These are phyloP conservation scores for Hansenula lynferdii DNA, from an alignment of 1,139 yeast species.

Conservation along the genomic window DNA sequence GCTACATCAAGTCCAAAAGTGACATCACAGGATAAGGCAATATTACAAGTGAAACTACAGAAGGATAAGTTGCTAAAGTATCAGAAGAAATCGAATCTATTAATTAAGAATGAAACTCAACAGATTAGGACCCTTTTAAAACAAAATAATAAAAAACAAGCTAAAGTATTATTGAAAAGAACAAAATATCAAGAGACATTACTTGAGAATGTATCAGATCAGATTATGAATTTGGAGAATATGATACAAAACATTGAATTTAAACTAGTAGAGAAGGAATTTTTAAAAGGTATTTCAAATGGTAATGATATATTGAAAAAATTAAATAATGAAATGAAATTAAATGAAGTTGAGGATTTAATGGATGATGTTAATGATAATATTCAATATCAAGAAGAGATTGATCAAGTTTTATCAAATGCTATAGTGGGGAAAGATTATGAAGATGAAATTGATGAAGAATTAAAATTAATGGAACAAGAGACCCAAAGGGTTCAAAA, in stretches of 20 bases:
- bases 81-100: slow-evolving; percentile 52
- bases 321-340: slow-evolving; percentile 71
- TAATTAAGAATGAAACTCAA: slow-evolving; percentile 36
- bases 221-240: slow-evolving; percentile 70
- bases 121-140: slow-evolving; percentile 25
- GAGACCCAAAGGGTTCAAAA: slow-evolving; percentile 21
- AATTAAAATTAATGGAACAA: slow-evolving; percentile 37
- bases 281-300: slow-evolving; percentile 69
- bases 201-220: slow-evolving; percentile 66
- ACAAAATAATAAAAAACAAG: slow-evolving; percentile 28
- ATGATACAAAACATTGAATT: slow-evolving; percentile 78
- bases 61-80: slow-evolving; percentile 80
- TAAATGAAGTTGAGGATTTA: slow-evolving; percentile 75
- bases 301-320: slow-evolving; percentile 75
- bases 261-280: slow-evolving; percentile 83
- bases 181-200: slow-evolving; percentile 78
- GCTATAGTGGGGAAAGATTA: slow-evolving; percentile 39
- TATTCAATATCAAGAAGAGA: slow-evolving; percentile 67
- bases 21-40: slow-evolving; percentile 80
- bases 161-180: slow-evolving; percentile 67
- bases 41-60: slow-evolving; percentile 80
- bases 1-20: slow-evolving; percentile 45
- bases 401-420: slow-evolving; percentile 43
- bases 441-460: slow-evolving; percentile 54
- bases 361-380: slow-evolving; percentile 87